Conservation (phyloP, 2,329 filamentous ascomycete genomes). For the Pseudogymnoascus verrucosus region DNA sequence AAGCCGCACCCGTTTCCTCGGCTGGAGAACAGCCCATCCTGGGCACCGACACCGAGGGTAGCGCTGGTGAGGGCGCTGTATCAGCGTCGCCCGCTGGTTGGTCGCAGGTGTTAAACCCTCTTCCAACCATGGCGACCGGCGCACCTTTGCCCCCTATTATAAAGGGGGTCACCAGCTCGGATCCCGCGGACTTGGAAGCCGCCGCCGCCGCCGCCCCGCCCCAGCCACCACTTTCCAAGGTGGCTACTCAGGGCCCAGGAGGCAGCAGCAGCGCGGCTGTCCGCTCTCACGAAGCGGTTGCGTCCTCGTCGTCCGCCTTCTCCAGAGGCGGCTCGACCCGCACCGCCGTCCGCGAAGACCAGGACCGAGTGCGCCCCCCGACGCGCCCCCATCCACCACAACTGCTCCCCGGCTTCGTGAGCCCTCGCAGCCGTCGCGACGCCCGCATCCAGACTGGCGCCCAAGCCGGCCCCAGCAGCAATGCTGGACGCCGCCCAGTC, state of each 20-base stretch:
- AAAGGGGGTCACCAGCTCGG: neutral
- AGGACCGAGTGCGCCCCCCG: neutral
- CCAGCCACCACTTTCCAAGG: neutral
- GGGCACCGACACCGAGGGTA: neutral
- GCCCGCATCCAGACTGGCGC: neutral
- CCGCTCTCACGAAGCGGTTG: neutral
- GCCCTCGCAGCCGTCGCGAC: neutral
- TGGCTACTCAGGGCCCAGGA: neutral
- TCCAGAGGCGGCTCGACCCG: neutral
- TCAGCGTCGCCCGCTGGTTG: neutral
- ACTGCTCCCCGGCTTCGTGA: neutral
- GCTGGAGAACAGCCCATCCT: neutral
- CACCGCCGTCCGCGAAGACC: neutral
- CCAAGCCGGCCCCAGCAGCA: neutral
- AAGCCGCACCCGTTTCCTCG: neutral
- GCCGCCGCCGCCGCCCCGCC: neutral
- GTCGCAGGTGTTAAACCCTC: neutral
- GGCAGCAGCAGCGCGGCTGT: neutral
- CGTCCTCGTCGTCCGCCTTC: neutral
- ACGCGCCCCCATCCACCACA: neutral
- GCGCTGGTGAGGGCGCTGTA: neutral
- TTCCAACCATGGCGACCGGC: neutral
- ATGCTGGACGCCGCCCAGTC: neutral
- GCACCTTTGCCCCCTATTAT: slow-evolving; percentile 4
- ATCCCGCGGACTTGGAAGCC: neutral